Evolutionary conservation across 2,329 filamentous ascomycete genomes (phyloP), one percentile per base, ranked within the genome.

Genomic region (Periglandula ipomoeae): DNA sequence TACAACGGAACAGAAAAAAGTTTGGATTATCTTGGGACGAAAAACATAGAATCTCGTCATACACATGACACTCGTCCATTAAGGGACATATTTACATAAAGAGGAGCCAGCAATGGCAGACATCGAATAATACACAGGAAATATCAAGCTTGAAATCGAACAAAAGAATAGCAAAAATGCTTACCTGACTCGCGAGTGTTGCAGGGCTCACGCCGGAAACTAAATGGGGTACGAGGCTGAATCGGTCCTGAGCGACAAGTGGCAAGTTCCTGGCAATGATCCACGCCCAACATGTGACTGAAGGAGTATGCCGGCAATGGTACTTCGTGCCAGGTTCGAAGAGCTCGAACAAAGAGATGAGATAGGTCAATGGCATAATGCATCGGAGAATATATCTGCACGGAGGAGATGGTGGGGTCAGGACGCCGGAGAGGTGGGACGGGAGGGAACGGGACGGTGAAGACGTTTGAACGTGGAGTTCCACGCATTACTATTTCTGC

Each of bases 61-160:
- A 44, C 23, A 44, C 46, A 44, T 42, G 46, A 37, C 24, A 30
- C 24, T 38, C 40, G 32, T 44, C 24, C 34, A 26, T 35, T 3
- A 15, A 4, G 26, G 40, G 32, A 39, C 40, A 37, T 2, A 30
- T 26, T 26, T 17, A 13, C 10, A 15, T 44, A 48, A 15, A 44
- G 19, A 30, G 27, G n/a, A 32, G 9, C 23, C 40, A 44, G 40
- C 40, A 48, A 47, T 47, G 45, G 45, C n/a, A n/a, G 41, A 47
- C 5, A 11, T 10, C 2, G n/a, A n/a, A n/a, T n/a, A n/a, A n/a
- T n/a, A n/a, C n/a, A n/a, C n/a, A n/a, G n/a, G n/a, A n/a, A n/a
- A n/a, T n/a, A n/a, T n/a, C n/a, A n/a, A n/a, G n/a, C n/a, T n/a
- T n/a, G n/a, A n/a, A n/a, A n/a, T n/a, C n/a, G n/a, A n/a, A n/a